phyloP scores from a whole-genome alignment of 1,284 basidiomycete species.

The Sporisorium graminicola region DNA sequence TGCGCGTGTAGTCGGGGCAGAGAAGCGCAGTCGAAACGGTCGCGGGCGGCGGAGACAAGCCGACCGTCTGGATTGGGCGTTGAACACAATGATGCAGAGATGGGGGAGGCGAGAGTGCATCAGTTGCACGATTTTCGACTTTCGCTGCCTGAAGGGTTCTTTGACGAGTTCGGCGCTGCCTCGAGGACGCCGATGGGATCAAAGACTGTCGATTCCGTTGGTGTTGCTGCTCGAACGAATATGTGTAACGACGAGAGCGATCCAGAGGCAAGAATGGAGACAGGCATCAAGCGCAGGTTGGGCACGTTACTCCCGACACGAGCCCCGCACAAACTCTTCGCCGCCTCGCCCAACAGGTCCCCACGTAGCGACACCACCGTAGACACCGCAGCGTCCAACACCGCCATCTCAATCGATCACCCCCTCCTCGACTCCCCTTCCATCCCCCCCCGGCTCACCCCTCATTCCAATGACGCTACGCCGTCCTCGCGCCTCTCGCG shows the following conservation, averaged over 20 bases:
- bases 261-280: neutral
- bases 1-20: neutral
- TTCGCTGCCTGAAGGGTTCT: conserved; percentile 5
- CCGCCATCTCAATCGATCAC: neutral
- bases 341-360: neutral
- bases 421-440: neutral
- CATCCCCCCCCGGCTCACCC: neutral
- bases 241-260: neutral
- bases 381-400: neutral
- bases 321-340: conserved; percentile 14
- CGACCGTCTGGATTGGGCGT: neutral
- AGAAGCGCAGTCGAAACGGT: neutral
- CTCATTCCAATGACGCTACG: neutral
- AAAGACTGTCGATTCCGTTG: neutral
- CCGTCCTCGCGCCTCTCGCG: neutral
- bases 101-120: conserved; percentile 12
- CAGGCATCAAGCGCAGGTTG: conserved; percentile 4
- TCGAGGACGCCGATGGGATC: neutral
- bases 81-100: neutral
- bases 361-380: conserved; percentile 5
- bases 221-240: neutral
- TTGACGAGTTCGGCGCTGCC: neutral
- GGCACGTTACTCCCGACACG: conserved; percentile 1
- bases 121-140: conserved; percentile 42
- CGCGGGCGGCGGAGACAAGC: neutral